Evolutionary conservation across 2,329 filamentous ascomycete genomes (phyloP), one percentile per base, ranked within the genome.

Genomic region (Fusarium equiseti): DNA sequence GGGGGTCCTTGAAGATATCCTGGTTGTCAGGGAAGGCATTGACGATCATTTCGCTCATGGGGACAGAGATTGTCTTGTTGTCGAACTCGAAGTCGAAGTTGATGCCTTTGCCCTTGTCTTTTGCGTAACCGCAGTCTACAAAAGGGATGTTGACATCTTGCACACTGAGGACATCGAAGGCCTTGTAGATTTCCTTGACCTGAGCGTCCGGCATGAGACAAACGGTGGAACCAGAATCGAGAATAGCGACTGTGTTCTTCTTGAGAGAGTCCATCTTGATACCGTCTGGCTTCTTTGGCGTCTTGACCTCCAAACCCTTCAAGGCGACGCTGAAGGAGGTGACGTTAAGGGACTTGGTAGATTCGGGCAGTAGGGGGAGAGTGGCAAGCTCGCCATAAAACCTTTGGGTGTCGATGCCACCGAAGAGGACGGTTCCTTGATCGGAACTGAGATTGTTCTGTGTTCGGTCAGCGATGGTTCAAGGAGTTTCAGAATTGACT

Each of bases 321-420:
- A 78, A 52, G 29, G 70, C 46, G 29, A 80, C 72, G 10, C 79
- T 78, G 73, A 87, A 78, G 49, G 79, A 73, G 63, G 78, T 78
- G 58, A 85, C 75, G 54, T 82, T 80, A 42, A 79, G 75, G 55
- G 85, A 78, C 55, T 81, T 55, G 24, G 50, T 80, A n/a, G 82
- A 77, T 11, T 73, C 70, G 22, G 72, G 45, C 63, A 89, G 80
- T 65, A 94, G 88, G 8, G 79, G 75, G 24, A 84, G 66, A 43
- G 73, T 76, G 16, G 71, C 68, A 43, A 81, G 74, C 43, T 86
- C 79, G 57, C 91, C 92, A 5, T 83, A 77, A 81, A 90, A 95
- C 78, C 94, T 95, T 66, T 86, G 85, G 0, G 88, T 91, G 78
- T 96, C 92, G 71, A 95, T 89, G 51, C 91, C 93, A 46, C 93